Conservation (phyloP, 768 basidiomycete species). For the Tricholoma hemisulphureum region DNA sequence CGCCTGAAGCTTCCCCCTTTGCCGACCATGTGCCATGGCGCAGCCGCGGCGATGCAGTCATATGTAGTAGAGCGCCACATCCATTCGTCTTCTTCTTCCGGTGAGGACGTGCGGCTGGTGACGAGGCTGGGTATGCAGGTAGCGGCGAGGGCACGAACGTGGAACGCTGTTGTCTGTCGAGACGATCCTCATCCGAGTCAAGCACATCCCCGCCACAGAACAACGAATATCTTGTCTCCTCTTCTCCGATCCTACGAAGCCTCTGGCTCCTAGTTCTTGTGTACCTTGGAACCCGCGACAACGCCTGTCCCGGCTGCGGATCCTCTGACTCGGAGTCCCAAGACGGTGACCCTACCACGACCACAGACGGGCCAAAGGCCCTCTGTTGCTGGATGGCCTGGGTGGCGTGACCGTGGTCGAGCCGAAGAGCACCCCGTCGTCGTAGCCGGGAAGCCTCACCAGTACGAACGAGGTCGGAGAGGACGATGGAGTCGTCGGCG, state of each 20-base stretch:
- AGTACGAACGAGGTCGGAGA: conserved; percentile 71
- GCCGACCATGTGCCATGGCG: conserved; percentile 59
- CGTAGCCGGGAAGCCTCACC: conserved; percentile 73
- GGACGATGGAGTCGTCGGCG: conserved; percentile 65
- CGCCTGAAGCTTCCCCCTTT: conserved; percentile 48
- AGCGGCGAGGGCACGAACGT: conserved; percentile 18
- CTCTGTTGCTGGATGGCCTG: conserved; percentile 4
- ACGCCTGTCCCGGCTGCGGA: neutral
- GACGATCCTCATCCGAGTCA: conserved; percentile 3
- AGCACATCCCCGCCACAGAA: conserved; percentile 42
- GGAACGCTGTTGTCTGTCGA: conserved; percentile 4
- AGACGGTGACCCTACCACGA: conserved; percentile 21
- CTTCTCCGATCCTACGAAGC: conserved; percentile 12
- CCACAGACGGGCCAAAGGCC: conserved; percentile 9
- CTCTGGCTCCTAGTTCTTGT: conserved; percentile 9
- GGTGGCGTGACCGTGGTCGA: conserved; percentile 38
- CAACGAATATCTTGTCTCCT: conserved; percentile 32
- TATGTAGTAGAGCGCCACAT: conserved; percentile 63
- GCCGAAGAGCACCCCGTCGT: conserved; percentile 69
- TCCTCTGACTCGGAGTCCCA: conserved; percentile 27
- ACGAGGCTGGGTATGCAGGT: conserved; percentile 8
- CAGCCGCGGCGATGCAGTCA: conserved; percentile 51
- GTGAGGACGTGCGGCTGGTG: conserved; percentile 7
- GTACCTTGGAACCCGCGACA: conserved; percentile 1
- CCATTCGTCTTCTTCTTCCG: conserved; percentile 38